These are phyloP conservation scores for Aciculosporium take DNA, from an alignment of 2,329 filamentous ascomycete genomes.

Conservation along the genomic window DNA sequence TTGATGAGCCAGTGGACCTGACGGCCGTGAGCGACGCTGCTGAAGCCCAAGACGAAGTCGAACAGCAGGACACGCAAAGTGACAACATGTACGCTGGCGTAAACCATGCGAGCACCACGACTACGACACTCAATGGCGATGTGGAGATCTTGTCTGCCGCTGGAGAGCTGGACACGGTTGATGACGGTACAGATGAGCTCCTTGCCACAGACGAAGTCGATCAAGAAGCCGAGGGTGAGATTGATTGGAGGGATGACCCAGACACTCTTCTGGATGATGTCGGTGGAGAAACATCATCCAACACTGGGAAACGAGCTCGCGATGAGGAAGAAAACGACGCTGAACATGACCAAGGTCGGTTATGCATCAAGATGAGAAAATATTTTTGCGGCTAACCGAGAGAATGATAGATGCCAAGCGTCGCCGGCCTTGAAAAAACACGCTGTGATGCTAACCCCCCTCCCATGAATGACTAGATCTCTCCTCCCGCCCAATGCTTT, in stretches of 20 bases:
- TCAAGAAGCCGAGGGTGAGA: slow-evolving; percentile 6
- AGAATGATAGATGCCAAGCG: slow-evolving; percentile 9
- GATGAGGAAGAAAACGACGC: slow-evolving; percentile 8
- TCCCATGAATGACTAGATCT: background rate
- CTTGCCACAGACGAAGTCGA: background rate
- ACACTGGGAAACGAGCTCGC: slow-evolving; percentile 8
- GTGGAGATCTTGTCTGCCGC: slow-evolving; percentile 16
- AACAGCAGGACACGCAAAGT: background rate
- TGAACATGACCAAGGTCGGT: slow-evolving; percentile 9
- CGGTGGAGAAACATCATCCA: slow-evolving; percentile 2
- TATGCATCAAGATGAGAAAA: too few species aligned
- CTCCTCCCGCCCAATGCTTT: background rate
- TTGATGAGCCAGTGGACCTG: slow-evolving; percentile 1
- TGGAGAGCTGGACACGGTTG: background rate
- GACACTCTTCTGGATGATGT: slow-evolving; percentile 1
- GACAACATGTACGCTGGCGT: background rate
- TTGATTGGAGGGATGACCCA: slow-evolving; percentile 11
- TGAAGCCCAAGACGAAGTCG: background rate
- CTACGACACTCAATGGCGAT: slow-evolving; percentile 13
- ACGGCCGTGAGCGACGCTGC: background rate
- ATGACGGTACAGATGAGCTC: background rate
- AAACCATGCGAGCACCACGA: slow-evolving; percentile 3
- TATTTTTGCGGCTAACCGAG: slow-evolving; percentile 7
- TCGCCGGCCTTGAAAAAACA: slow-evolving; percentile 7
- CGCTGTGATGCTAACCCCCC: slow-evolving; percentile 4